Evolutionary conservation across 78 protist species (phyloP), one percentile per base, ranked within the genome.

Genomic region (Dictyostelium citrinum): DNA sequence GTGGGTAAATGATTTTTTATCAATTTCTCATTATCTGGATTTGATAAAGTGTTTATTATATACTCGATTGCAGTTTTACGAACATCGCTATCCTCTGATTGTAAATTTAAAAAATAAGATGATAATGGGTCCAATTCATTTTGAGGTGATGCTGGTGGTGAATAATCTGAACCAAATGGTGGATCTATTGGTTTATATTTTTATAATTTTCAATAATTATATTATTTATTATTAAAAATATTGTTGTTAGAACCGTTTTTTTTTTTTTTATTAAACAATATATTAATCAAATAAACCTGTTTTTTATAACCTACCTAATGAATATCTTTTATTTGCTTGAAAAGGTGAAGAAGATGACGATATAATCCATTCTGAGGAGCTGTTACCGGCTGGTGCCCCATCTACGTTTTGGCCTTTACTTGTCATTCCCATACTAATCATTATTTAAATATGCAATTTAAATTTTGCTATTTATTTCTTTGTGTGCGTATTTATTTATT

Each of bases 21-120:
- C 20, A 88, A 60, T 35, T 55, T 78, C 16, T 88, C 93, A 35
- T 88, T 88, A 9, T 88, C 93, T 86, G 92, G 84, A n/a, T 37
- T 61, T 22, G 84, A 49, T 22, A 88, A 55, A 46, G 49, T 76
- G 14, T 37, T 41, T 29, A 88, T 78, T 31, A 88, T 88, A 64
- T 78, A 35, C 55, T 88, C 85, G 3, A 78, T 45, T 45, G 83
- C 93, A 35, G 85, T 11, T 78, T 45, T 43, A 49, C 93, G 67
- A 49, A 68, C 39, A 43, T 67, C 71, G 2, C 24, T 67, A 49
- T 88, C 93, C n/a, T 83, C 76, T 68, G 93, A 78, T 88, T 67
- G 77, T 46, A 88, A 72, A 88, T 49, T 88, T 31, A 41, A 60
- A 88, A 88, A 88, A 33, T 49, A 78, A 17, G 77, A 70, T 27